phyloP scores from a whole-genome alignment of 352 stramenopile genomes.

The Pythium vanterpoolii region DNA sequence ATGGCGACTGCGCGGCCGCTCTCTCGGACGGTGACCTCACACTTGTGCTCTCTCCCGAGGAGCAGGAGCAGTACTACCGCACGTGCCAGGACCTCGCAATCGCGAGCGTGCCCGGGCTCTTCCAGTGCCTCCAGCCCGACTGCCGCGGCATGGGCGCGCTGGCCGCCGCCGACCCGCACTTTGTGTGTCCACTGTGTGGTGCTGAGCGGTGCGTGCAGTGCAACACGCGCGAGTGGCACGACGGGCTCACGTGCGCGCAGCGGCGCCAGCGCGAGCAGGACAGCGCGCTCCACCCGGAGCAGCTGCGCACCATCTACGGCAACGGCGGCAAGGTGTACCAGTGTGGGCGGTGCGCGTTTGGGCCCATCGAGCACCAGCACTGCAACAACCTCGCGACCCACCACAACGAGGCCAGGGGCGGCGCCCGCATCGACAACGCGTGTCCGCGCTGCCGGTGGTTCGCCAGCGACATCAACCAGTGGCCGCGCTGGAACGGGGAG shows the following conservation, averaged over 20 bases:
- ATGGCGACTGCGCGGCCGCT: conserved; percentile 1
- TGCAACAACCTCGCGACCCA: conserved; percentile 6
- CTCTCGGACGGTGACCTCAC: conserved; percentile 5
- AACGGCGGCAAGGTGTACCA: conserved; percentile 9
- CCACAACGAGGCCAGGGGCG: neutral
- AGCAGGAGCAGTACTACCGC: conserved; percentile 11
- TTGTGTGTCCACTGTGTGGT: conserved; percentile 17
- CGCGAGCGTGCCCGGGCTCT: neutral
- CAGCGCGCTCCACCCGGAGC: conserved; percentile 20
- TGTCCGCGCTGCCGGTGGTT: conserved; percentile 19
- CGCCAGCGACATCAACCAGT: conserved; percentile 4
- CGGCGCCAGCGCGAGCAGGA: conserved; percentile 8
- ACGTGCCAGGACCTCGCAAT: neutral
- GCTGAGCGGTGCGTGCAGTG: conserved; percentile 20
- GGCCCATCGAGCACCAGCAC: conserved; percentile 2
- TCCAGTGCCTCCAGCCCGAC: conserved; percentile 6
- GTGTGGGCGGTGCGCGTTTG: conserved; percentile 9
- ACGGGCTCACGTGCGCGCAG: conserved; percentile 19
- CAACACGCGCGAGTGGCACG: conserved; percentile 24
- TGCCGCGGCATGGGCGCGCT: conserved; percentile 8
- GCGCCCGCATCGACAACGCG: conserved; percentile 3
- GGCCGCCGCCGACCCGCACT: conserved; percentile 8
- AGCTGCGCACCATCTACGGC: conserved; percentile 15
- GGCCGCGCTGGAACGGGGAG: conserved; percentile 17
- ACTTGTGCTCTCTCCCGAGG: conserved; percentile 4